A percentile compares a stretch with the other conserved stretches of the same genome.
Conservation (phyloP, 169 alveolate genomes). For the Cryptosporidium viatorum region DNA sequence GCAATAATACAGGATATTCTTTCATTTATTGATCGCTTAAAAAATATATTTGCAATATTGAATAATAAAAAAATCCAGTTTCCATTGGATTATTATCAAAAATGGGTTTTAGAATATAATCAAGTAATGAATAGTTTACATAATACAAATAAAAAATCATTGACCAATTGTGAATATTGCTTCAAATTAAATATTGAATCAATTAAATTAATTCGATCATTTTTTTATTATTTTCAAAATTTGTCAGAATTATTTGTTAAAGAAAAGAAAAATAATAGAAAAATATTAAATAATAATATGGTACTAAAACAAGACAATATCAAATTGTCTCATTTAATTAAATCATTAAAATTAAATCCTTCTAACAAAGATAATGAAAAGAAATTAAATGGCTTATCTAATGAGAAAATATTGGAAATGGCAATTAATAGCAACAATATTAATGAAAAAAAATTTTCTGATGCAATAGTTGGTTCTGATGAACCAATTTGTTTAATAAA, state of each 20-base stretch:
- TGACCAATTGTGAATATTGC: not conserved
- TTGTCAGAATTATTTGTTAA: constrained; percentile 17
- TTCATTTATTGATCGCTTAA: constrained; percentile 4
- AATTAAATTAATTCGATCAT: constrained; percentile 38
- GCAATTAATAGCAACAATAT: not conserved
- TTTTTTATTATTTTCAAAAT: constrained; percentile 27
- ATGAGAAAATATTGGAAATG: not conserved
- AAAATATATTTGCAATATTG: not conserved
- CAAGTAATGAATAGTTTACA: not conserved
- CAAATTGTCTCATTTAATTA: constrained; percentile 37
- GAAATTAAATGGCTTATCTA: not conserved
- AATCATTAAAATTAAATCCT: not conserved
- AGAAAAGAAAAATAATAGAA: constrained; percentile 52
- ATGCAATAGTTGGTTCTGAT: constrained; percentile 16
- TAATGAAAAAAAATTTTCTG: not conserved
- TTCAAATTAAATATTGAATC: constrained; percentile 29
- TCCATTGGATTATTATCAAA: constrained; percentile 45
- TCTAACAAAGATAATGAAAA: not conserved
- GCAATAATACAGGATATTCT: constrained; percentile 7
- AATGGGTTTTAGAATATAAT: constrained; percentile 54
- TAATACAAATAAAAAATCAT: not conserved
- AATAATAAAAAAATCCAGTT: constrained; percentile 4
- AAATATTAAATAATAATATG: constrained; percentile 3
- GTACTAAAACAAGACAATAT: constrained; percentile 45
- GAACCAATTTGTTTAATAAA: not conserved